Conservation (phyloP, 495 filamentous ascomycete species). For the Aspergillus diversus region DNA sequence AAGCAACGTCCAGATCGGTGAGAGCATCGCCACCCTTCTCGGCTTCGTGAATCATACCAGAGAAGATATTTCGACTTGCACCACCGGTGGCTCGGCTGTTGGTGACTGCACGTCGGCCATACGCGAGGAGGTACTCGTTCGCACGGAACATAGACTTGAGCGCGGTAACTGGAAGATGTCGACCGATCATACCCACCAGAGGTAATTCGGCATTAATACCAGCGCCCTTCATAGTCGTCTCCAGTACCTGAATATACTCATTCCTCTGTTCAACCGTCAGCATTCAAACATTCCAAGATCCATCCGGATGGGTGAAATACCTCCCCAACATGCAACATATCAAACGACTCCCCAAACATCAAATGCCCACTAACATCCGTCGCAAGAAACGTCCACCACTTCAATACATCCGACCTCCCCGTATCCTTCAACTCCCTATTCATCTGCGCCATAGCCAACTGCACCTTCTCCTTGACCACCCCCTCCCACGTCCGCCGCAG, state of each 20-base stretch:
- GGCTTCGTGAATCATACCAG: slow-evolving; percentile 35
- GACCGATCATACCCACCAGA: slow-evolving; percentile 20
- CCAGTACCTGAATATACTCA: slow-evolving; percentile 36
- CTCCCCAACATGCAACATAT: slow-evolving; percentile 46
- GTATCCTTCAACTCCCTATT: not conserved
- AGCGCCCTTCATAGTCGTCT: slow-evolving; percentile 19
- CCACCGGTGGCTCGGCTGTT: slow-evolving; percentile 15
- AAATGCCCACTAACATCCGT: slow-evolving; percentile 51
- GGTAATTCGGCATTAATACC: slow-evolving; percentile 24
- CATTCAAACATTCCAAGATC: not conserved
- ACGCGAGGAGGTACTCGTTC: slow-evolving; percentile 14
- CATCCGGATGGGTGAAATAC: slow-evolving; percentile 16
- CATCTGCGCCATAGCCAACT: slow-evolving; percentile 35
- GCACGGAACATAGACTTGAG: slow-evolving; percentile 27
- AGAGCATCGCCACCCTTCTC: slow-evolving; percentile 32
- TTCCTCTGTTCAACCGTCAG: slow-evolving; percentile 24
- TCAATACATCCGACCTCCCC: slow-evolving; percentile 31
- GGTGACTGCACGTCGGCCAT: slow-evolving; percentile 14
- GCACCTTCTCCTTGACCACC: slow-evolving; percentile 28
- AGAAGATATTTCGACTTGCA: slow-evolving; percentile 16
- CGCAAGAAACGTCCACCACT: slow-evolving; percentile 53
- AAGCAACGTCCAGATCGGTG: slow-evolving; percentile 34
- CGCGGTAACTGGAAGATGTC: slow-evolving; percentile 19
- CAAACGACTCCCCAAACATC: slow-evolving; percentile 55
- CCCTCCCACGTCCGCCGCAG: slow-evolving; percentile 26